Evolutionary conservation across 768 basidiomycete species (phyloP).

Genomic region (Mycena polygramma): DNA sequence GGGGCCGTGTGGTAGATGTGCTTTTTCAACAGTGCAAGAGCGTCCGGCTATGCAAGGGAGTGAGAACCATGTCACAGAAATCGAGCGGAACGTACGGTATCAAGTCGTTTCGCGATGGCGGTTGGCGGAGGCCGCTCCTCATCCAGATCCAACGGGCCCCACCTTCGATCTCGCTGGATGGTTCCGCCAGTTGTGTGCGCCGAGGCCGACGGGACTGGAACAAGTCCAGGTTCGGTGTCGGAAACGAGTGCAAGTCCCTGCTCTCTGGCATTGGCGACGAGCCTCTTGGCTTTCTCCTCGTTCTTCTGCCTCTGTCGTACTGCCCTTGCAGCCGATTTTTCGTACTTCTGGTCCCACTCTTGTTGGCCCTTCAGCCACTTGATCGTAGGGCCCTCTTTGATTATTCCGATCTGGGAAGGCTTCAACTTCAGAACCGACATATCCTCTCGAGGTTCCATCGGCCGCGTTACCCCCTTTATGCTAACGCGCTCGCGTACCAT

Average conservation of each 20-base stretch:
- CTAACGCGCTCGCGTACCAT: constrained; percentile 85
- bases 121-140: constrained; percentile 79
- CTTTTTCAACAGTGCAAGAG: constrained; percentile 68
- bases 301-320: constrained; percentile 59
- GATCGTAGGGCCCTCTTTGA: constrained; percentile 79
- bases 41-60: constrained; percentile 56
- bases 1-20: constrained; percentile 69
- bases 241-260: constrained; percentile 57
- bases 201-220: constrained; percentile 25
- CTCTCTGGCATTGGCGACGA: constrained; percentile 59
- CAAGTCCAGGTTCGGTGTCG: constrained; percentile 19
- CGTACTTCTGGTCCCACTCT: constrained; percentile 71
- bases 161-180: constrained; percentile 57
- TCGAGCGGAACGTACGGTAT: constrained; percentile 62
- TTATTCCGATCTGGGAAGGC: constrained; percentile 71
- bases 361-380: constrained; percentile 76
- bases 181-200: constrained; percentile 41
- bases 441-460: constrained; percentile 72
- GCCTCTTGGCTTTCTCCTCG: constrained; percentile 56
- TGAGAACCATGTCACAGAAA: not conserved
- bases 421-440: constrained; percentile 67
- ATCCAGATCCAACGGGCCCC: constrained; percentile 71
- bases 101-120: constrained; percentile 77
- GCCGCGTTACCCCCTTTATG: constrained; percentile 67
- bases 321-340: constrained; percentile 54